phyloP scores from a whole-genome alignment of 345 rosid genomes.

The Populus alba region DNA sequence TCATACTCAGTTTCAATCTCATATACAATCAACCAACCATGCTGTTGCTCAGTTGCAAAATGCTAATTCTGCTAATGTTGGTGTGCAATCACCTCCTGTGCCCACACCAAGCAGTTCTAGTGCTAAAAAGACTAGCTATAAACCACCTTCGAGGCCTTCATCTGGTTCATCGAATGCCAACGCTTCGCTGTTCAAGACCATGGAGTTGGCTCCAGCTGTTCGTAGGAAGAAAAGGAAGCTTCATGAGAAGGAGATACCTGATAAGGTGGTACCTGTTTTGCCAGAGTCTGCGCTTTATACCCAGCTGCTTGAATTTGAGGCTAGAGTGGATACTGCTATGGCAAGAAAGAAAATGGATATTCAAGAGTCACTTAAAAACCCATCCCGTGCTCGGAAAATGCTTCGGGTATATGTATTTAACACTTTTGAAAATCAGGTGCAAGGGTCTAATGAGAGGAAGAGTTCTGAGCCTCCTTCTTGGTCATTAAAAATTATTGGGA shows the following conservation, averaged over 20 bases:
- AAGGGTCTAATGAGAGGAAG: conserved; percentile 29
- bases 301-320: conserved; percentile 55
- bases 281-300: conserved; percentile 54
- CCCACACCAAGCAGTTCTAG: conserved; percentile 40
- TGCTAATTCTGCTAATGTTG: conserved; percentile 26
- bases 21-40: conserved; percentile 17
- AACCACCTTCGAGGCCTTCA: conserved; percentile 48
- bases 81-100: conserved; percentile 29
- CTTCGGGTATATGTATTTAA: conserved; percentile 54
- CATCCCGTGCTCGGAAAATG: conserved; percentile 40
- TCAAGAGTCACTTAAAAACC: conserved; percentile 47
- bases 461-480: conserved; percentile 42
- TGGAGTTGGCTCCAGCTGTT: conserved; percentile 54
- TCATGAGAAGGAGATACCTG: conserved; percentile 49
- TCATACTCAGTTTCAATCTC: conserved; percentile 28
- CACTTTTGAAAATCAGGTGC: conserved; percentile 43
- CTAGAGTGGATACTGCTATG: conserved; percentile 45
- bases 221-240: conserved; percentile 45
- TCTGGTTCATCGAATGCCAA: conserved; percentile 39
- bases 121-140: conserved; percentile 43
- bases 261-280: conserved; percentile 43
- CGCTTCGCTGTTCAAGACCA: conserved; percentile 44
- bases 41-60: conserved; percentile 31
- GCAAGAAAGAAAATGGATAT: conserved; percentile 50
- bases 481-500: conserved; percentile 58